A percentile compares a stretch with the other conserved stretches of the same genome.
Conservation (phyloP, 1,284 basidiomycete genomes). For the Rhodotorula sp. region DNA sequence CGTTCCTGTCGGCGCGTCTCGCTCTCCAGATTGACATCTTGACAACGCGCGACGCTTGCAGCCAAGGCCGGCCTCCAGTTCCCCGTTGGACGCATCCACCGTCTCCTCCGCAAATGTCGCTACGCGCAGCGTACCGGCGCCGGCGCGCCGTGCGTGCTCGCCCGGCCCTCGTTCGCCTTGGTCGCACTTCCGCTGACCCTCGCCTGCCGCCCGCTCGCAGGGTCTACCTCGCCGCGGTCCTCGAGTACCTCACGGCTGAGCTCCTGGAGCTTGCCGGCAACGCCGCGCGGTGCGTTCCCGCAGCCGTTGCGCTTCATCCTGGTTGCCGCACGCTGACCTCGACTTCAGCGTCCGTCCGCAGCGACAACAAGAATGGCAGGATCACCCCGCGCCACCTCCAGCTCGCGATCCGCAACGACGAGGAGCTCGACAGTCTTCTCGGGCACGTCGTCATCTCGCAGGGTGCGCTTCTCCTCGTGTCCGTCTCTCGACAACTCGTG, state of each 20-base stretch:
- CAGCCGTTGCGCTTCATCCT: no score
- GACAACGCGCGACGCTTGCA: conserved; percentile 42
- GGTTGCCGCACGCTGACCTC: no score
- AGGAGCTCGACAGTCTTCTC: conserved; percentile 68
- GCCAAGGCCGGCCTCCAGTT: conserved; percentile 74
- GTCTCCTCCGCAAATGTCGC: conserved; percentile 76
- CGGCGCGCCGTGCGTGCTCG: conserved; percentile 64
- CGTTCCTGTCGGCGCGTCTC: conserved; percentile 62
- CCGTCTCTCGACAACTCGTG: neutral
- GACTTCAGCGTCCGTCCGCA: no score
- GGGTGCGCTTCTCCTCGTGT: conserved; percentile 53
- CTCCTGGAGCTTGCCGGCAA: conserved; percentile 79
- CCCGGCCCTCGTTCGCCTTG: neutral
- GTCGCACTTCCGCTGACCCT: neutral
- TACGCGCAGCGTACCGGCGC: conserved; percentile 69
- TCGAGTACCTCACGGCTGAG: conserved; percentile 87
- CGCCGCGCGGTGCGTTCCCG: conserved; percentile 46
- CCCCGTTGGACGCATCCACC: conserved; percentile 86
- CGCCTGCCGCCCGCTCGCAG: neutral
- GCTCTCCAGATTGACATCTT: conserved; percentile 4
- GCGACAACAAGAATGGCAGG: conserved; percentile 78
- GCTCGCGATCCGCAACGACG: conserved; percentile 81
- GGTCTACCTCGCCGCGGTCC: conserved; percentile 82
- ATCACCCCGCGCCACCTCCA: conserved; percentile 88
- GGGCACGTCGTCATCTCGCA: conserved; percentile 77